Conservation (phyloP, 495 filamentous ascomycete genomes). For the Penicillium daleae region DNA sequence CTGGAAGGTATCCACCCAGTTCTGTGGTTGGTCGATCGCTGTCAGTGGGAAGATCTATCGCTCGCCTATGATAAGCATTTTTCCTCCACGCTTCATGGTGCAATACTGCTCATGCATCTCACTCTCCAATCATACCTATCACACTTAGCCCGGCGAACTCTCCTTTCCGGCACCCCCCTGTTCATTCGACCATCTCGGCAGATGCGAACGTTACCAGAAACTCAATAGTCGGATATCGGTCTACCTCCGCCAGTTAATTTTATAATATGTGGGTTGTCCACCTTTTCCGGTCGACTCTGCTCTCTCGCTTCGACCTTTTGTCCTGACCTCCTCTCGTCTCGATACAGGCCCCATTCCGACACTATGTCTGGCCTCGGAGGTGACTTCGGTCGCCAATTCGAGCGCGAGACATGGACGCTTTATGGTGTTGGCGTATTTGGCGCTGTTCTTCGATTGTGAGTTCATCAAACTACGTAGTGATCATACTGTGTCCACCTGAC, state of each 20-base stretch:
- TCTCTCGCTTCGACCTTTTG: constrained; percentile 13
- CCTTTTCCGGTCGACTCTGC: constrained; percentile 5
- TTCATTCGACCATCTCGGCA: constrained; percentile 20
- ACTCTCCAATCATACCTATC: constrained; percentile 18
- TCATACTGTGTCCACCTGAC: background rate
- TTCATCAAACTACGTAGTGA: constrained; percentile 17
- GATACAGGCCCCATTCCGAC: constrained; percentile 28
- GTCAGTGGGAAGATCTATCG: constrained; percentile 22
- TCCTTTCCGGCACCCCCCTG: constrained; percentile 15
- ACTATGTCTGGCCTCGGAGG: constrained; percentile 43
- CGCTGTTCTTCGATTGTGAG: constrained; percentile 49
- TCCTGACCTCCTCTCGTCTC: constrained; percentile 15
- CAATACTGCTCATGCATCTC: constrained; percentile 16
- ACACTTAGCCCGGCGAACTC: constrained; percentile 19
- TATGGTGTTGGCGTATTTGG: constrained; percentile 51
- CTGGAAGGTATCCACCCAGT: background rate
- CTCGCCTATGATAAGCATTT: constrained; percentile 23
- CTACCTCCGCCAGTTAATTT: constrained; percentile 5
- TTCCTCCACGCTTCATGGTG: constrained; percentile 4
- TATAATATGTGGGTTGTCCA: constrained; percentile 30
- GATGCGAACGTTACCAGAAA: constrained; percentile 25
- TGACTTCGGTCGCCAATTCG: constrained; percentile 39
- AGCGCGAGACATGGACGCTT: constrained; percentile 51
- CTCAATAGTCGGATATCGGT: constrained; percentile 17
- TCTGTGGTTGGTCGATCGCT: constrained; percentile 19